Evolutionary conservation across 176 grass and related monocot species (phyloP).

Genomic region (Alloteropsis semialata): DNA sequence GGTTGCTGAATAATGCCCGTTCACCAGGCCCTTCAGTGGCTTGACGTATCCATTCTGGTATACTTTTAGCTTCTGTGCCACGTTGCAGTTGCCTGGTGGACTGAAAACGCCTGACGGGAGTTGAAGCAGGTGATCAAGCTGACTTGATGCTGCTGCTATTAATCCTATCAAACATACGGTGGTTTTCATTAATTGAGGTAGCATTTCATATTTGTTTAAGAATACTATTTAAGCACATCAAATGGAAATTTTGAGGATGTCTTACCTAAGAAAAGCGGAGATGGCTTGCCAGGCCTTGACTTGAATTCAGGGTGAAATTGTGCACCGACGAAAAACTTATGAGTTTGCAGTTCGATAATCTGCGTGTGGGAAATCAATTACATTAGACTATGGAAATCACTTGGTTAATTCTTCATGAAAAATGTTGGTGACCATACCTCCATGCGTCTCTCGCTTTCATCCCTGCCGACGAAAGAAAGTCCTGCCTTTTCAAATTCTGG

Average conservation of each 20-base stretch:
- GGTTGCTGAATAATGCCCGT: slow-evolving; percentile 36
- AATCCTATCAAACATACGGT: slow-evolving; percentile 49
- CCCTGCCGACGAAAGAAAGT: slow-evolving; percentile 82
- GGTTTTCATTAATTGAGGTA: not conserved
- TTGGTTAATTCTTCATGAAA: not conserved
- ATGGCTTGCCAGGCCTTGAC: slow-evolving; percentile 86
- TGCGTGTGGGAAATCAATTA: slow-evolving; percentile 26
- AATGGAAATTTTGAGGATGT: not conserved
- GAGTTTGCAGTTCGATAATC: slow-evolving; percentile 78
- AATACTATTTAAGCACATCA: not conserved
- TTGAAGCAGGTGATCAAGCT: slow-evolving; percentile 58
- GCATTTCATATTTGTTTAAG: not conserved
- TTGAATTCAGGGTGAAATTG: slow-evolving; percentile 99
- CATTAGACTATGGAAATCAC: not conserved
- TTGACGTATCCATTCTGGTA: slow-evolving; percentile 49
- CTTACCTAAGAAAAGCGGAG: slow-evolving; percentile 90
- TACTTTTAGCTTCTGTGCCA: slow-evolving; percentile 1
- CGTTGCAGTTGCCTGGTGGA: not conserved
- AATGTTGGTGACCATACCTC: slow-evolving; percentile 40
- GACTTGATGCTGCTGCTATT: slow-evolving; percentile 60
- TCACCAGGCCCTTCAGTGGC: slow-evolving; percentile 40
- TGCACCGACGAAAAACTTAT: slow-evolving; percentile 70
- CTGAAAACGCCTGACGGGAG: not conserved
- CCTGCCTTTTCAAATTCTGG: slow-evolving; percentile 84
- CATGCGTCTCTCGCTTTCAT: slow-evolving; percentile 79